Percentiles rank a stretch among this genome's conserved stretches.
Evolutionary conservation across 106 monocot genomes (phyloP).

Genomic region (Agapanthus africanus): DNA sequence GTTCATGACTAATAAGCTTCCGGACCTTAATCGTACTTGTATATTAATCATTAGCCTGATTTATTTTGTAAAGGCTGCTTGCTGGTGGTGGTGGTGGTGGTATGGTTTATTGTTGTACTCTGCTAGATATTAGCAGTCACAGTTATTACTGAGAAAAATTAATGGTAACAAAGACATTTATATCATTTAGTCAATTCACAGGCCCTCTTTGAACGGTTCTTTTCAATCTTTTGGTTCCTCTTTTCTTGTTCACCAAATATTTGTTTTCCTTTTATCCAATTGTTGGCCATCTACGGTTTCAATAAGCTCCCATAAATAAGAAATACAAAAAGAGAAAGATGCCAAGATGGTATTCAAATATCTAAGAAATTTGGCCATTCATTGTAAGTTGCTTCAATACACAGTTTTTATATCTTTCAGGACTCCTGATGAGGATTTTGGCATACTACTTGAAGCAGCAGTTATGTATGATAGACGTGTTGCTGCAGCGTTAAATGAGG

Average conservation of each 20-base stretch:
- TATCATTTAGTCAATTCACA: background rate
- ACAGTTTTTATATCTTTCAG: conserved; percentile 29
- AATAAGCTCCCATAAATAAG: background rate
- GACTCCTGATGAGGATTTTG: conserved; percentile 97
- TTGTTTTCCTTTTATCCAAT: background rate
- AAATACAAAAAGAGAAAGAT: background rate
- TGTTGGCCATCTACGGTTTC: background rate
- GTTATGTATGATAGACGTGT: conserved; percentile 71
- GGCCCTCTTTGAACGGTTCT: background rate
- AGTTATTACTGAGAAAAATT: too few relatives aligned
- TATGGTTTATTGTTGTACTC: too few relatives aligned
- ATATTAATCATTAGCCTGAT: background rate
- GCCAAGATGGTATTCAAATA: background rate
- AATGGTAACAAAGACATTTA: background rate
- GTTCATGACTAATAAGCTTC: background rate
- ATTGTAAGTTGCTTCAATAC: background rate
- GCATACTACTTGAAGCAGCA: conserved; percentile 91
- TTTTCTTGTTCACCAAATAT: background rate
- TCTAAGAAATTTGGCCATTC: background rate
- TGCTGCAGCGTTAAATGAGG: conserved; percentile 53
- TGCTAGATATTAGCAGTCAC: too few relatives aligned
- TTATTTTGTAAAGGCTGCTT: too few relatives aligned
- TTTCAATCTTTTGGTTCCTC: background rate
- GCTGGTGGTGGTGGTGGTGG: too few relatives aligned
- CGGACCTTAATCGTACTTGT: background rate